Evolutionary conservation across 257 asterid species (phyloP).

Genomic region (Cordia subcordata): DNA sequence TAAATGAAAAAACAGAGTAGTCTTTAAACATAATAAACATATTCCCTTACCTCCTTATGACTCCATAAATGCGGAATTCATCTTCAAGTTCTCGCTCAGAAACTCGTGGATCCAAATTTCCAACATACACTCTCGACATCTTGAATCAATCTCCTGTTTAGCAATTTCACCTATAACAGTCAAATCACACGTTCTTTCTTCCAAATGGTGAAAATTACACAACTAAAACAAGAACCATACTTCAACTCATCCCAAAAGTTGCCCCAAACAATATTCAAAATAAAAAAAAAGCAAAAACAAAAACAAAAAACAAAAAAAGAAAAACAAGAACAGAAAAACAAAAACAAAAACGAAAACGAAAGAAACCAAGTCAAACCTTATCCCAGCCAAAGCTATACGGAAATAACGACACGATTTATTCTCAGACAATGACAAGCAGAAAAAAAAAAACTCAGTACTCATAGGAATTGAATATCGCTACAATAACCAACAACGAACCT

Average conservation of each 20-base stretch:
- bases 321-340: too few species aligned
- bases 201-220: neutral
- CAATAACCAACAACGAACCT: too few species aligned
- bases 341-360: too few species aligned
- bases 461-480: too few species aligned
- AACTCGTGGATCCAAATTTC: slow-evolving; percentile 88
- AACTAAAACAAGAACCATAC: neutral
- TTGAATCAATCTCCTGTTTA: slow-evolving; percentile 20
- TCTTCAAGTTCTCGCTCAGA: slow-evolving; percentile 93
- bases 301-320: too few species aligned
- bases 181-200: neutral
- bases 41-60: slow-evolving; percentile 58
- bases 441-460: too few species aligned
- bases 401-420: too few species aligned
- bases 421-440: too few species aligned
- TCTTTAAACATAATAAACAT: neutral
- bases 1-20: too few species aligned
- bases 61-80: slow-evolving; percentile 79
- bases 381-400: neutral
- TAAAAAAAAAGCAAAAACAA: neutral
- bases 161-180: neutral
- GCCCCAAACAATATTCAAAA: neutral
- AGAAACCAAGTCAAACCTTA: too few species aligned
- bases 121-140: slow-evolving; percentile 84
- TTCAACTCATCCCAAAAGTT: too few species aligned